A percentile compares a stretch with the other conserved stretches of the same genome.
phyloP scores from a whole-genome alignment of 2,329 filamentous ascomycete species.

The Zasmidium cellare region DNA sequence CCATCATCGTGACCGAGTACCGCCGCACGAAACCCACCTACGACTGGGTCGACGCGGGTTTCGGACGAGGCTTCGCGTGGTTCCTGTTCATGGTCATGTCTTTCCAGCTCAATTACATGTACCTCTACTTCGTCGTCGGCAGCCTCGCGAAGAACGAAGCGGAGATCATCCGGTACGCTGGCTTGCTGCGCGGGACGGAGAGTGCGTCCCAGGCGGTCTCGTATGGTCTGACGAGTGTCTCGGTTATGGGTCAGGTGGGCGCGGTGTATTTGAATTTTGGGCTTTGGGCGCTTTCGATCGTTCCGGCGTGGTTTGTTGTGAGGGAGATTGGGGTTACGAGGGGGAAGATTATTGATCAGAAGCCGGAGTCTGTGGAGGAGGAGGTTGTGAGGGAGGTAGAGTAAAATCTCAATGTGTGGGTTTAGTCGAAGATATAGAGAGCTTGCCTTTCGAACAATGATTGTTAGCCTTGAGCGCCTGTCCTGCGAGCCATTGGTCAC shows the following conservation, averaged over 20 bases:
- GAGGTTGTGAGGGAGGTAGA: not conserved
- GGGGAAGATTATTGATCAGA: constrained; percentile 17
- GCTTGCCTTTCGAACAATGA: too few species aligned
- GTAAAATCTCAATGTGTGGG: not conserved
- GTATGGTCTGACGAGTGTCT: constrained; percentile 66
- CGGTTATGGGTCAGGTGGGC: constrained; percentile 64
- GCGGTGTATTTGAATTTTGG: constrained; percentile 70
- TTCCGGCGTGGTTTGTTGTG: constrained; percentile 68
- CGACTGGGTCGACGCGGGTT: constrained; percentile 66
- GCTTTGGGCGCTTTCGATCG: constrained; percentile 64
- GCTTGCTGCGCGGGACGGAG: constrained; percentile 68
- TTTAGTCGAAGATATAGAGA: too few species aligned
- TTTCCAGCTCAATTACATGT: constrained; percentile 74
- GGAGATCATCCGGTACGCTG: constrained; percentile 68
- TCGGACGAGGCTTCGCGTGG: constrained; percentile 65
- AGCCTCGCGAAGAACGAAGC: constrained; percentile 62
- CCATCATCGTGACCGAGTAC: constrained; percentile 64
- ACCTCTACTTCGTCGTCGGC: constrained; percentile 69
- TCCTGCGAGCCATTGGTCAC: too few species aligned
- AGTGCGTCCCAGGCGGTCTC: constrained; percentile 72
- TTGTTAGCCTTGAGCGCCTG: too few species aligned
- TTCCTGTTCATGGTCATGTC: constrained; percentile 67
- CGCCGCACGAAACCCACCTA: constrained; percentile 57
- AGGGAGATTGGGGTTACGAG: constrained; percentile 52
- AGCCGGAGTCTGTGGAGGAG: too few species aligned